Evolutionary conservation across 2,329 filamentous ascomycete genomes (phyloP), one percentile per base, ranked within the genome.

Genomic region (Zarea fungicola): DNA sequence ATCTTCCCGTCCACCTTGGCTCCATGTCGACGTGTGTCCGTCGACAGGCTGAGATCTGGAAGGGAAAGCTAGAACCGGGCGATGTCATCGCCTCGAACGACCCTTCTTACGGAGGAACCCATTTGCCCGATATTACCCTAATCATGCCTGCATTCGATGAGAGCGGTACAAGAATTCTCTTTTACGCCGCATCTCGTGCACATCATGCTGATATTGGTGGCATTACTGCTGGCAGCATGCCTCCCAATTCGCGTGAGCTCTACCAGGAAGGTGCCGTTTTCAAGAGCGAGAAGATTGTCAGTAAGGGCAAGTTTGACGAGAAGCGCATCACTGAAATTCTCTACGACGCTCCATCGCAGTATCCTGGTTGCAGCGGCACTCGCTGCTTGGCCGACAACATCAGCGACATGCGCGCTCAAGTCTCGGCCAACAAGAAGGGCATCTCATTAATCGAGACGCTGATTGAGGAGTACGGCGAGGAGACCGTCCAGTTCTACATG

Each of bases 131-230:
- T 60, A 87, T 92, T 50, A 92, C 87, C 0, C 83, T 90, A 31
- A 78, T 90, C 49, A 91, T 87, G 18, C 87, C 87, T 0, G 86
- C 87, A 0, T 92, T 91, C 66, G 83, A 81, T 47, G 61, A 65
- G 3, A 63, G 64, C 32, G 82, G 82, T 3, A 78, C 84, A 42
- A 78, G 86, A 2, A 89, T 91, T 46, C 78, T 90, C 43, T 92
- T 92, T 65, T 92, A 90, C 55, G 87, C 89, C 2, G 87, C 87
- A 0, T 89, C 85, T 3, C 78, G 87, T 48, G 87, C 87, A 0
- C 87, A 92, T 58, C 87, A 92, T 58, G 87, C 87, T n/a, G 87
- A 92, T 58, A 91, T 92, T 55, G 87, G 87, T 11, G 87, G 87
- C 8, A 89, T 90, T 40, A 74, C 89, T 1, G 87, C 87, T 0